Base-by-base conservation (phyloP, 2,329 filamentous ascomycete species). In the Cytospora paraplurivora region DNA sequence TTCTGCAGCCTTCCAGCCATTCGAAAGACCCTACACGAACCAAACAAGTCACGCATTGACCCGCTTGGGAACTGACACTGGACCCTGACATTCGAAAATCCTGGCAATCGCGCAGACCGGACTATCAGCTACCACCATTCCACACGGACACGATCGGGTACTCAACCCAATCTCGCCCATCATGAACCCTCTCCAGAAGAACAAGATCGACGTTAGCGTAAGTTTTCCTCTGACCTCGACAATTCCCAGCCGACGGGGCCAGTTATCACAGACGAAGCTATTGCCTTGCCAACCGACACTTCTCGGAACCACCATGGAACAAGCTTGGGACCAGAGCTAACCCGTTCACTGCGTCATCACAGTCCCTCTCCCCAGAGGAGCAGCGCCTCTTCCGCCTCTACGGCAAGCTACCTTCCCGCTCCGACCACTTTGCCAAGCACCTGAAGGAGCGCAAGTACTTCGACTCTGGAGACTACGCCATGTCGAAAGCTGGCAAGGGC, bases 371-470 rank as follows among this genome's bases (percentile, higher is more conserved):
- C 61, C 89, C 93, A 67, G 95, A 99, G 73, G 95, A 99, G 84
- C 93, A 97, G 79, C 91, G 92, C 68, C 89, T 98, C 74, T 95
- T 98, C 84, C 91, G 93, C 69, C 89, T 98, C 69, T 99, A 99
- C 78, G 95, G 95, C 79, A 98, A 98, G 81, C 89, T 98, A 66
- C 95, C 95, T 68, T 96, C 91, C 78, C 95, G 95, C 78, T 96
- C 93, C 77, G 94, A 97, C 78, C 86, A 97, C 73, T 89, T 98
- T 72, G 93, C 96, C 83, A 98, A 98, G 83, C 96, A 98, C 76
- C 87, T 98, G 75, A 97, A 97, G 85, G 95, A 98, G 78, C 93
- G 95, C 82, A 99, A 96, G 82, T 97, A 97, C 82, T 97, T 97
- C 78, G 93, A 97, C 82, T 95, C 91, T 66, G 93, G 93, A 74